These are phyloP conservation scores for Fusarium sp. DNA, from an alignment of 2,329 filamentous ascomycete species.

Conservation along the genomic window DNA sequence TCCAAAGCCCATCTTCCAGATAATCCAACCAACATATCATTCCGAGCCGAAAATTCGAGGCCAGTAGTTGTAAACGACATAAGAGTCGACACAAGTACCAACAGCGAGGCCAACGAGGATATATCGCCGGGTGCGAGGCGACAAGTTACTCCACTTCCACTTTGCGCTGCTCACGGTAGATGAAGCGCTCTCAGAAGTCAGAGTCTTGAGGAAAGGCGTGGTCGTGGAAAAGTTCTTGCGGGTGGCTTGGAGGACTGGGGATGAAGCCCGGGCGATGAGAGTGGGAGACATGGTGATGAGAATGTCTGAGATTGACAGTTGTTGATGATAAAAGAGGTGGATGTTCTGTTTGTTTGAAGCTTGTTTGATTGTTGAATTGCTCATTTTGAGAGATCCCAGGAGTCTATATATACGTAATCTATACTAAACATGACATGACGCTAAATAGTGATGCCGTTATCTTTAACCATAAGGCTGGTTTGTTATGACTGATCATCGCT, in stretches of 20 bases:
- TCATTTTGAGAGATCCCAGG: neutral
- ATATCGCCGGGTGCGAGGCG: constrained; percentile 41
- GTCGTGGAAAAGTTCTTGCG: constrained; percentile 40
- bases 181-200: constrained; percentile 2
- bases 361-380: neutral
- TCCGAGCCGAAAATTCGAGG: constrained; percentile 31
- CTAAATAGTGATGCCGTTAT: constrained; percentile 28
- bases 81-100: constrained; percentile 37
- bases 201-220: constrained; percentile 12
- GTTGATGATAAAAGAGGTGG: neutral
- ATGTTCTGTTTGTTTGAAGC: neutral
- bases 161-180: neutral
- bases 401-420: constrained; percentile 14
- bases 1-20: neutral
- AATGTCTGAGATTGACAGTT: neutral
- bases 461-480: constrained; percentile 34
- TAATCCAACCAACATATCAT: neutral
- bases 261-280: constrained; percentile 31
- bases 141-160: constrained; percentile 44
- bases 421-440: constrained; percentile 1
- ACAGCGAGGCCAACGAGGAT: constrained; percentile 31
- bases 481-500: constrained; percentile 3
- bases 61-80: constrained; percentile 44
- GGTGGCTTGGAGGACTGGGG: constrained; percentile 16
- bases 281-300: constrained; percentile 31